Evolutionary conservation across 106 monocot genomes (phyloP).

Genomic region (Dendrobium officinale): DNA sequence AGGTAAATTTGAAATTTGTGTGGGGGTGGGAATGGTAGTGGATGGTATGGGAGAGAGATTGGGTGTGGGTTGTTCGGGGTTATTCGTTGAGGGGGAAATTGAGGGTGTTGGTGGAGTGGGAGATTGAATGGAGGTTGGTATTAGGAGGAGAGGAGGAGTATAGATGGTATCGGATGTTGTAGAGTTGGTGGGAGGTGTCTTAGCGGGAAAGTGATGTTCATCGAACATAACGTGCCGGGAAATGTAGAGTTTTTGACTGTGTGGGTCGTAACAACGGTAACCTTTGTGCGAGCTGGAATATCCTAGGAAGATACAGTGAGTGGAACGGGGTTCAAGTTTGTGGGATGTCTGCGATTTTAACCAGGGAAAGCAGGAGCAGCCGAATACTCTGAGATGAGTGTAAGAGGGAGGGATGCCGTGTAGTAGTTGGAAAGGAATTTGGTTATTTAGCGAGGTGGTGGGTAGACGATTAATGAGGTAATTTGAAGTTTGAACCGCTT

Average conservation of each 20-base stretch:
- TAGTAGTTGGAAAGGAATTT: not conserved
- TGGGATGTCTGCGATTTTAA: not conserved
- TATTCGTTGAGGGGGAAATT: too few relatives aligned
- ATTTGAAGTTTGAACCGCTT: too few relatives aligned
- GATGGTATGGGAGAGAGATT: too few relatives aligned
- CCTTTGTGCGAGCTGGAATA: not conserved
- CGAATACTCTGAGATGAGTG: not conserved
- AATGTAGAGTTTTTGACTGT: not conserved
- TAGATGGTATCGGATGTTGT: too few relatives aligned
- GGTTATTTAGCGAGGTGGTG: not conserved
- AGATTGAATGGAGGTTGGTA: not conserved
- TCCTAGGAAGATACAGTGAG: not conserved
- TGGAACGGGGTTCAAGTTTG: not conserved
- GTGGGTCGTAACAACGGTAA: not conserved
- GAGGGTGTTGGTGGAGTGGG: too few relatives aligned
- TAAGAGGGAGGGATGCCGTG: not conserved
- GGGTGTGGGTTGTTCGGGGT: too few relatives aligned
- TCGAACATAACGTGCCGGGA: not conserved
- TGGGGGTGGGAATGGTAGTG: too few relatives aligned
- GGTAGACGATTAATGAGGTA: too few relatives aligned
- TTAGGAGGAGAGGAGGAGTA: not conserved
- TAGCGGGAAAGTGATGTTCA: not conserved
- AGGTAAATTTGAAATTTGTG: too few relatives aligned
- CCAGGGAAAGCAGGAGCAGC: not conserved
- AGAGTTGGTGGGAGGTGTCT: not conserved